These are phyloP conservation scores for Calamus simplicifolius DNA, from an alignment of 176 grass and related monocot species.

Conservation along the genomic window DNA sequence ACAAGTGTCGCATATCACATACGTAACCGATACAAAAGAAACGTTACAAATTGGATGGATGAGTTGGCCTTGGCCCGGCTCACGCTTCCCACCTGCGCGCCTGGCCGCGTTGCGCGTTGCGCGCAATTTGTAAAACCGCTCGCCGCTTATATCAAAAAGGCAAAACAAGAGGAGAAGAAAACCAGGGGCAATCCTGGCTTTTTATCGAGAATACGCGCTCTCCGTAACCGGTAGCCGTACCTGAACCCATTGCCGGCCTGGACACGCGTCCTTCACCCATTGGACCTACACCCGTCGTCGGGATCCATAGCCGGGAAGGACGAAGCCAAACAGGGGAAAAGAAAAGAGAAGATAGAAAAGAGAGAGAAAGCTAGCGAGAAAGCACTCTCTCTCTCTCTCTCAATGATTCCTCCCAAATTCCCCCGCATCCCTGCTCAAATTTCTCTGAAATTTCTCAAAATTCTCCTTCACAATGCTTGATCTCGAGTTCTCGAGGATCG, in stretches of 20 bases:
- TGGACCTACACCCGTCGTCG: conserved; percentile 7
- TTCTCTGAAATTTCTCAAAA: not conserved
- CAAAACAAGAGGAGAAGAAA: not conserved
- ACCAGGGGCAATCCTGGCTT: conserved; percentile 4
- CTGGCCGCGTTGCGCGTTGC: too few species aligned
- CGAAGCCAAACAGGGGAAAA: not conserved
- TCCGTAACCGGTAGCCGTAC: conserved; percentile 4
- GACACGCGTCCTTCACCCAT: conserved; percentile 14
- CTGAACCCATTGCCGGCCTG: not conserved
- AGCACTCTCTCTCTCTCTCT: not conserved
- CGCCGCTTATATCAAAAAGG: too few species aligned
- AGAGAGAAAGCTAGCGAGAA: conserved; percentile 20
- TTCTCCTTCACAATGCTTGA: conserved; percentile 11
- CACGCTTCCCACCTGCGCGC: too few species aligned
- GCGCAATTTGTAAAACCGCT: too few species aligned
- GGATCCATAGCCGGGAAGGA: conserved; percentile 5
- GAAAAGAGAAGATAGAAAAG: conserved; percentile 8
- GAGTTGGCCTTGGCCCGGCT: too few species aligned
- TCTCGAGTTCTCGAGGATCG: not conserved
- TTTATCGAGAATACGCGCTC: conserved; percentile 1
- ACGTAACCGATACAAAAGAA: too few species aligned
- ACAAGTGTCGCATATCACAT: too few species aligned
- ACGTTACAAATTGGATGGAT: too few species aligned
- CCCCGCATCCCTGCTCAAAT: not conserved
- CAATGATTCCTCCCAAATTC: conserved; percentile 4